Evolutionary conservation across 148 eudicot species (phyloP).

Genomic region (Polygonum aviculare): DNA sequence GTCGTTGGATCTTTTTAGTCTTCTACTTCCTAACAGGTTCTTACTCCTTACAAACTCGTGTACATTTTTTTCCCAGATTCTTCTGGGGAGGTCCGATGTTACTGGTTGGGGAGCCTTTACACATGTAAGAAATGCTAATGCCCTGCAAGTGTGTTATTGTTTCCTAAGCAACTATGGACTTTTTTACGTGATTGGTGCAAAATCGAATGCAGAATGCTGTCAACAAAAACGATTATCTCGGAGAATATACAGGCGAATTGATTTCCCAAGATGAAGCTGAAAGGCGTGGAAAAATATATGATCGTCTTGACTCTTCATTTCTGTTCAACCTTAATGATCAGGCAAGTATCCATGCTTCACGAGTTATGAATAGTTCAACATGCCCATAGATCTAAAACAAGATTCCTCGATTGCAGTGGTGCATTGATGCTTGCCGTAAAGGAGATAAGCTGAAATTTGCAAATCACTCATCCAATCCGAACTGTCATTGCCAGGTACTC

Average conservation of each 20-base stretch:
- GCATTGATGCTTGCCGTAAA: conserved; percentile 88
- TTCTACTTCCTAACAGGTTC: neutral
- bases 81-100: conserved; percentile 91
- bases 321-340: conserved; percentile 92
- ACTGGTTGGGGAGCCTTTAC: conserved; percentile 99
- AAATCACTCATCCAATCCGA: conserved; percentile 84
- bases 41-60: neutral
- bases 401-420: conserved; percentile 48
- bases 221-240: conserved; percentile 87
- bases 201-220: conserved; percentile 65
- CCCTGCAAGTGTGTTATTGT: conserved; percentile 57
- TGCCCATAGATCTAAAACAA: neutral
- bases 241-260: conserved; percentile 95
- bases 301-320: conserved; percentile 79
- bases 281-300: conserved; percentile 94
- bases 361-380: neutral
- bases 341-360: conserved; percentile 29
- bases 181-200: conserved; percentile 63
- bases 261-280: conserved; percentile 98
- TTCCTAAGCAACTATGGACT: neutral
- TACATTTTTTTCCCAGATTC: conserved; percentile 57
- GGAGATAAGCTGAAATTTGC: conserved; percentile 97
- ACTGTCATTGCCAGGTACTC: conserved; percentile 82
- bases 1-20: neutral
- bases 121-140: conserved; percentile 80